Percentiles rank a stretch among this genome's conserved stretches.
Conservation (phyloP, 106 monocot genomes). For the Apostasia ramifera region DNA sequence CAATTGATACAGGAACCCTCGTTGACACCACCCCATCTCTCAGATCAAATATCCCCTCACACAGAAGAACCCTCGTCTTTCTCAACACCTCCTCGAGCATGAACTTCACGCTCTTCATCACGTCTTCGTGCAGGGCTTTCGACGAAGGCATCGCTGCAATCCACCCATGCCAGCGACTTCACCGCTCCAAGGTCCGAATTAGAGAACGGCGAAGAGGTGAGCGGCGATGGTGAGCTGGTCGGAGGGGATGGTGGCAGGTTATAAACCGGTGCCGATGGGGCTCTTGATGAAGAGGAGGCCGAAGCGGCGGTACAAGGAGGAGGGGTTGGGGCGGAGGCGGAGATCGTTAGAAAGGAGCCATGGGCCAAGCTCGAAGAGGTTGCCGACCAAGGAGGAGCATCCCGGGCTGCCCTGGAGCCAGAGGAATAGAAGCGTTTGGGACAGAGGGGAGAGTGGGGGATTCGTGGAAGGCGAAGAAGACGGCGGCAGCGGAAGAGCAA, state of each 20-base stretch:
- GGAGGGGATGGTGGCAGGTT: conserved; percentile 50
- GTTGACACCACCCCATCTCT: conserved; percentile 72
- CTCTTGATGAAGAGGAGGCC: conserved; percentile 88
- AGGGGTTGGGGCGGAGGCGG: conserved; percentile 50
- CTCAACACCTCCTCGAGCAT: conserved; percentile 60
- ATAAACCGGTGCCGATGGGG: conserved; percentile 80
- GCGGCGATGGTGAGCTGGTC: conserved; percentile 47
- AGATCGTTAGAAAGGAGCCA: conserved; percentile 36
- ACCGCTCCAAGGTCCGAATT: conserved; percentile 32
- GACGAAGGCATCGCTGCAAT: conserved; percentile 42
- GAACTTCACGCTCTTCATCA: conserved; percentile 79
- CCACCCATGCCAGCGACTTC: conserved; percentile 24
- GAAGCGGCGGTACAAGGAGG: conserved; percentile 76
- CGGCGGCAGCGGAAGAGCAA: conserved; percentile 20
- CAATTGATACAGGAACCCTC: conserved; percentile 23
- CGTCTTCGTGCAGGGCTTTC: conserved; percentile 31
- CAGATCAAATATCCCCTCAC: conserved; percentile 67
- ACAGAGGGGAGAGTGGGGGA: conserved; percentile 37
- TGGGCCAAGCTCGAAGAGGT: conserved; percentile 87
- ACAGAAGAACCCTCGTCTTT: conserved; percentile 47
- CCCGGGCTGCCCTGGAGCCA: conserved; percentile 98
- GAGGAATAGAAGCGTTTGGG: conserved; percentile 65
- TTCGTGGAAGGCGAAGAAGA: conserved; percentile 73
- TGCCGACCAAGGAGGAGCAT: conserved; percentile 84
- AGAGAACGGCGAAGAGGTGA: conserved; percentile 47